Base-by-base conservation (phyloP, 2,329 filamentous ascomycete species). In the Juglanconis oblonga region DNA sequence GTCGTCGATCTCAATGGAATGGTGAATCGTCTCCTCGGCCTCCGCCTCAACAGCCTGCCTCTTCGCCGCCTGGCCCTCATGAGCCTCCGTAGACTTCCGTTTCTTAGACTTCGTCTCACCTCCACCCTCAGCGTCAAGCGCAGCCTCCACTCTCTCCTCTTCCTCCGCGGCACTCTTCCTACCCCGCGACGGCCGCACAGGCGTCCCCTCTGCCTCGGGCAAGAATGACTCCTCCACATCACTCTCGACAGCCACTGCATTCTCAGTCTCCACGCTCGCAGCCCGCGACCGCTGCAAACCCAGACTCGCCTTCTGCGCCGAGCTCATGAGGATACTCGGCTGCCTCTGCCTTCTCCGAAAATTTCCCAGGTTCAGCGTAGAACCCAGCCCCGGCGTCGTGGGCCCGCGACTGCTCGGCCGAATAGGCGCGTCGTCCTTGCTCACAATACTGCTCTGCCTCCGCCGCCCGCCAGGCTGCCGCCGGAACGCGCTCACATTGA, bases 341-440 rank as follows among this genome's bases (percentile, higher is more conserved):
- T 88, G 84, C 50, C 85, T 76, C 17, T 77, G 76, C 49, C 85
- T 79, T 44, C 84, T 76, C 68, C 78, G 81, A 70, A 88, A 88
- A 5, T 78, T 72, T 13, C 83, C 83, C 54, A 87, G 79, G 60
- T 82, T 87, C 66, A 84, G 77, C 0, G 77, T 78, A 1, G 79
- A 77, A 65, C 78, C 79, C 49, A 84, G 72, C 47, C 76, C 75
- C 0, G 80, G 77, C 1, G 79, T 82, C 54, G 73, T 78, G 13
- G 75, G 73, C 5, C 78, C 76, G 24, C 80, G 74, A 69, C 81
- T 84, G 71, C 79, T 82, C 3, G 81, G 81, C 44, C 81, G 74
- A 61, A 83, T 84, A 1, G 79, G 79, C 31, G 74, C 78, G 48
- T 83, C 80, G 47, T 81, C 79, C 52, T 77, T 77, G 36, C 80